phyloP scores from a whole-genome alignment of 2,329 filamentous ascomycete species.

The Stagonosporopsis vannaccii region DNA sequence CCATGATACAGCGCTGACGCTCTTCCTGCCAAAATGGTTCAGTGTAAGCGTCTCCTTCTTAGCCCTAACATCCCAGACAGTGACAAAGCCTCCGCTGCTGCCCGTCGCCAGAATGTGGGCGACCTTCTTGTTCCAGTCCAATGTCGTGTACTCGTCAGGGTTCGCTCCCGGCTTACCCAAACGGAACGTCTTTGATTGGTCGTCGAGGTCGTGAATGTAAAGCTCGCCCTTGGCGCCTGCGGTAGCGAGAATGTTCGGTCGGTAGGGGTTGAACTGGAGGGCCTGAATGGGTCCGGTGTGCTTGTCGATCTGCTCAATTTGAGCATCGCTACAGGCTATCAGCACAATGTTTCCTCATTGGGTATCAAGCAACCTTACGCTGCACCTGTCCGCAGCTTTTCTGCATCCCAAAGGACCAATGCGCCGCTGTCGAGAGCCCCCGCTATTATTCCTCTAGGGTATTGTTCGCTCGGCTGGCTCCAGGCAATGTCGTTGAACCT shows the following conservation, averaged over 20 bases:
- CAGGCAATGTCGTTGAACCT: conserved; percentile 98
- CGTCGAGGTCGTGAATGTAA: conserved; percentile 93
- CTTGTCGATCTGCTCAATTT: conserved; percentile 85
- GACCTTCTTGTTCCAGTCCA: conserved; percentile 99
- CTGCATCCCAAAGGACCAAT: conserved; percentile 92
- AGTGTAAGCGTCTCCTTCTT: conserved; percentile 97
- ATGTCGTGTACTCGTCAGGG: conserved; percentile 92
- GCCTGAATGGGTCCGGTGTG: conserved; percentile 93
- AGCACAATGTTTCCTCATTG: conserved; percentile 44
- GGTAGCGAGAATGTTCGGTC: conserved; percentile 89
- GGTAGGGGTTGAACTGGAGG: conserved; percentile 93
- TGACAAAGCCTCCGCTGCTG: conserved; percentile 91
- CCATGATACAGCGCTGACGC: conserved; percentile 96
- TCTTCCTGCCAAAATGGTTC: conserved; percentile 87
- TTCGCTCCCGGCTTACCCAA: conserved; percentile 87
- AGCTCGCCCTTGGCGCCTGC: conserved; percentile 95
- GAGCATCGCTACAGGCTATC: conserved; percentile 66
- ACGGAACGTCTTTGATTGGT: conserved; percentile 85
- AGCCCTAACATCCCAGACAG: conserved; percentile 97
- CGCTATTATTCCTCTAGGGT: conserved; percentile 88
- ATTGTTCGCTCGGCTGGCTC: conserved; percentile 80
- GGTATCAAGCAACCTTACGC: conserved; percentile 59
- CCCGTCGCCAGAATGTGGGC: conserved; percentile 95
- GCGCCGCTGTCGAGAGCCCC: conserved; percentile 94
- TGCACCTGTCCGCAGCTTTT: conserved; percentile 64